phyloP scores from a whole-genome alignment of 345 rosid species.

The Citrus trifoliata region DNA sequence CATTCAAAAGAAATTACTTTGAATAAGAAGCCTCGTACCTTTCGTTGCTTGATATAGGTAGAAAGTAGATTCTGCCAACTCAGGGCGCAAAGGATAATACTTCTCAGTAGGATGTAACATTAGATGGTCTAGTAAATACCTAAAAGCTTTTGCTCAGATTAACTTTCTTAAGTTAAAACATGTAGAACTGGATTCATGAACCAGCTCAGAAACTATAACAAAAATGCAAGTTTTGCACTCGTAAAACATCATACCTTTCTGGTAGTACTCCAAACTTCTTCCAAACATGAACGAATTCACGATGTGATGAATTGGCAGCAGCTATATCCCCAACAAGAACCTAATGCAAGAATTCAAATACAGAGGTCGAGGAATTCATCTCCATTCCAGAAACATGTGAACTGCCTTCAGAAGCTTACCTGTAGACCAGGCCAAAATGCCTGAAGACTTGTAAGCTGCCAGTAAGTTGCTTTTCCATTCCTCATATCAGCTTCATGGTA shows the following conservation, averaged over 20 bases:
- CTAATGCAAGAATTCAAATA: conserved; percentile 38
- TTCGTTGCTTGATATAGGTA: conserved; percentile 95
- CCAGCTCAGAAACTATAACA: background rate
- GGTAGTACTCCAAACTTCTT: conserved; percentile 87
- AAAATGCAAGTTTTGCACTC: background rate
- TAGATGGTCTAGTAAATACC: conserved; percentile 88
- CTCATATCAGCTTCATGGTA: conserved; percentile 99
- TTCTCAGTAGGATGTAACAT: conserved; percentile 88
- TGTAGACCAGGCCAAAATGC: conserved; percentile 99
- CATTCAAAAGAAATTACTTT: background rate
- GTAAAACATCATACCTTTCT: conserved; percentile 51
- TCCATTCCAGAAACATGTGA: background rate
- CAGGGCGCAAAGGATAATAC: conserved; percentile 95
- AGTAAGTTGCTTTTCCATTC: conserved; percentile 89
- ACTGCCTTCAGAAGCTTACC: conserved; percentile 39
- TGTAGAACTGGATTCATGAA: conserved; percentile 14
- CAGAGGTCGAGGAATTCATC: conserved; percentile 20
- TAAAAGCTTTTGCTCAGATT: conserved; percentile 22
- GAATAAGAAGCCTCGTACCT: conserved; percentile 40
- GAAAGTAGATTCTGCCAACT: conserved; percentile 94
- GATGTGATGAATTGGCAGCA: conserved; percentile 91
- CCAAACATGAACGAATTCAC: conserved; percentile 86
- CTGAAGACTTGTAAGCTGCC: conserved; percentile 99
- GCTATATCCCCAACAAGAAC: conserved; percentile 91
- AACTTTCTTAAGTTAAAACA: conserved; percentile 11